Percentiles rank a stretch among this genome's conserved stretches.
Evolutionary conservation across 208 protist species (phyloP).

Genomic region (Phytomonas sp.): DNA sequence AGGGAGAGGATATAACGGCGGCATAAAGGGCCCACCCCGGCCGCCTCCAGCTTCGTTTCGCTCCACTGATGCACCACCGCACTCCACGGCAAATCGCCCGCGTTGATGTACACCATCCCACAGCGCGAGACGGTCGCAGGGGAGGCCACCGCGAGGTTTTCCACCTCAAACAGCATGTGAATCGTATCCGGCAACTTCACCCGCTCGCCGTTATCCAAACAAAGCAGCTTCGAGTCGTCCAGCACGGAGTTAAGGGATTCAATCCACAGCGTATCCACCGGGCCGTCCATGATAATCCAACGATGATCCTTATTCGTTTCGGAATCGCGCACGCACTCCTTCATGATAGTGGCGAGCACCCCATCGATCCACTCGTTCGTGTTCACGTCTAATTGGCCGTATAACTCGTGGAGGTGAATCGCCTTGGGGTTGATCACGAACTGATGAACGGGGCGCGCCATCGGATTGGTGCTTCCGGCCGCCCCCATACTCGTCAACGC

Average conservation of each 20-base stretch:
- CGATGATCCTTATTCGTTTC: slow-evolving; percentile 83
- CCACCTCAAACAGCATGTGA: slow-evolving; percentile 96
- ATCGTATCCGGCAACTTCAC: slow-evolving; percentile 95
- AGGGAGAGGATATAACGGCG: slow-evolving; percentile 81
- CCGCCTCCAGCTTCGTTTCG: slow-evolving; percentile 59
- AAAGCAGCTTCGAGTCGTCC: slow-evolving; percentile 97
- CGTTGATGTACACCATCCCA: slow-evolving; percentile 97
- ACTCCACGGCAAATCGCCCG: slow-evolving; percentile 89
- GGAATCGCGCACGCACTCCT: slow-evolving; percentile 78
- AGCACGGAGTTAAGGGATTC: slow-evolving; percentile 98
- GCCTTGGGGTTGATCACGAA: slow-evolving; percentile 97
- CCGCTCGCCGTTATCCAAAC: slow-evolving; percentile 96
- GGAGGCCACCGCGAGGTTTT: slow-evolving; percentile 95
- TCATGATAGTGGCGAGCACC: slow-evolving; percentile 85
- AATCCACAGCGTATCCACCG: slow-evolving; percentile 99
- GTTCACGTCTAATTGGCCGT: slow-evolving; percentile 92
- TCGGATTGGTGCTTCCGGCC: slow-evolving; percentile 47
- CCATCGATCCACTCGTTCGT: slow-evolving; percentile 94
- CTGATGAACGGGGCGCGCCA: slow-evolving; percentile 80
- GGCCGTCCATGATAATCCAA: slow-evolving; percentile 98
- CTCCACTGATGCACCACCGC: slow-evolving; percentile 88
- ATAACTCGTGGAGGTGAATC: slow-evolving; percentile 96
- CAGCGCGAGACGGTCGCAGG: slow-evolving; percentile 97
- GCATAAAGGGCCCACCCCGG: slow-evolving; percentile 29
- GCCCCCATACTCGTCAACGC: slow-evolving; percentile 63